These are phyloP conservation scores for Sordariomycetes sp. DNA, from an alignment of 2,329 filamentous ascomycete species.

Conservation along the genomic window DNA sequence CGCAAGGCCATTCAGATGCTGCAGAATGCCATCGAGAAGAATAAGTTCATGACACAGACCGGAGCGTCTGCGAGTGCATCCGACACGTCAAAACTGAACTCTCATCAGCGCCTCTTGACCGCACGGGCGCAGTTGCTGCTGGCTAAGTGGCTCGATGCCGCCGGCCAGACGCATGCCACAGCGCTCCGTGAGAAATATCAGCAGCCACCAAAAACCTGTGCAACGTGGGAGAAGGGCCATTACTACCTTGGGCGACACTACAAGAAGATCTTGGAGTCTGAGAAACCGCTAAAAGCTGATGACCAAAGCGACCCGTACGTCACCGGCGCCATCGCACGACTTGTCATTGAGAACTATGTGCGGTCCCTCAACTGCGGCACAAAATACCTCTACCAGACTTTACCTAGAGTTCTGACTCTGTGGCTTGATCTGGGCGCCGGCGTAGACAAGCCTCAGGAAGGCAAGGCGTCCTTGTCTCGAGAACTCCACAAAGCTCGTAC, in stretches of 20 bases:
- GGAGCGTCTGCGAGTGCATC: slow-evolving; percentile 17
- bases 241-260: slow-evolving; percentile 97
- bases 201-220: slow-evolving; percentile 60
- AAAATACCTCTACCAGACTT: slow-evolving; percentile 91
- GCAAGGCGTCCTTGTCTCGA: slow-evolving; percentile 40
- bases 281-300: slow-evolving; percentile 65
- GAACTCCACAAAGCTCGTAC: slow-evolving; percentile 48
- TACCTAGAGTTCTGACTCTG: slow-evolving; percentile 83
- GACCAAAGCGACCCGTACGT: slow-evolving; percentile 72
- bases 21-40: slow-evolving; percentile 73
- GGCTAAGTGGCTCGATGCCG: slow-evolving; percentile 92
- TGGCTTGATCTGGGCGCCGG: slow-evolving; percentile 88
- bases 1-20: slow-evolving; percentile 91
- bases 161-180: slow-evolving; percentile 84
- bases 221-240: slow-evolving; percentile 89
- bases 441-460: slow-evolving; percentile 52
- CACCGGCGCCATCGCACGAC: slow-evolving; percentile 73
- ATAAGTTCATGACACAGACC: slow-evolving; percentile 56
- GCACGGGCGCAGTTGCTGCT: slow-evolving; percentile 77
- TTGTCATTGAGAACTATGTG: slow-evolving; percentile 90
- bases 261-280: slow-evolving; percentile 88
- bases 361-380: slow-evolving; percentile 80
- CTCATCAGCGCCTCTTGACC: slow-evolving; percentile 52
- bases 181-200: slow-evolving; percentile 77
- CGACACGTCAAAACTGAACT: slow-evolving; percentile 27